These are phyloP conservation scores for Termitomyces sp. DNA, from an alignment of 1,284 basidiomycete genomes.

Conservation along the genomic window DNA sequence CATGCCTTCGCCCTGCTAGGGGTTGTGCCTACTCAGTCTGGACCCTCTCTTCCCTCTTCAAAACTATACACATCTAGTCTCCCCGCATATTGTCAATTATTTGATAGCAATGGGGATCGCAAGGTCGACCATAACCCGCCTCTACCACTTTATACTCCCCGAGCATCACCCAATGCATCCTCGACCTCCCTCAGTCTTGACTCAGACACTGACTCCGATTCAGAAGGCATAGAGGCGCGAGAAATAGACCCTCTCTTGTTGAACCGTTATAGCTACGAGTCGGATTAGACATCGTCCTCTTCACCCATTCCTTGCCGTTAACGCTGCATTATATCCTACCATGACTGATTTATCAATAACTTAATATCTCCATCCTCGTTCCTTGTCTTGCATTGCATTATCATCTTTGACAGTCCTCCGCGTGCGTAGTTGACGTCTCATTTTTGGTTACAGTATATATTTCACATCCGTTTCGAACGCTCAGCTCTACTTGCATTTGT, in stretches of 20 bases:
- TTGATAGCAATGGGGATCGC: constrained; percentile 63
- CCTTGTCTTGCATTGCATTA: background rate
- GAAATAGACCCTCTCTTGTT: constrained; percentile 5
- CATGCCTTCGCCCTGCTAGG: constrained; percentile 9
- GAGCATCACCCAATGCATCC: constrained; percentile 6
- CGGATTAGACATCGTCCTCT: background rate
- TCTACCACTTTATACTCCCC: constrained; percentile 55
- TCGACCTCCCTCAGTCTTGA: constrained; percentile 6
- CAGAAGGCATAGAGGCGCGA: background rate
- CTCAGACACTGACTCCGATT: background rate
- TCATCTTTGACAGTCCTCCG: background rate
- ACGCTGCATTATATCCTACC: background rate
- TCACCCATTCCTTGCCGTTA: background rate
- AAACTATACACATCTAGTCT: constrained; percentile 36
- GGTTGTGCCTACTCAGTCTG: constrained; percentile 5
- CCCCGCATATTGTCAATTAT: constrained; percentile 74
- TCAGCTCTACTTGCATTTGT: background rate
- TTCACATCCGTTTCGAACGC: background rate
- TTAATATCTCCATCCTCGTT: background rate
- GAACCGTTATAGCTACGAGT: background rate
- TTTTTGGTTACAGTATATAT: background rate
- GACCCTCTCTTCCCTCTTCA: constrained; percentile 16
- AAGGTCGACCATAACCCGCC: constrained; percentile 64
- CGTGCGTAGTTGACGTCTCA: background rate
- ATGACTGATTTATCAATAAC: background rate